These are phyloP conservation scores for Beauveria bassiana DNA, from an alignment of 2,329 filamentous ascomycete species.

Conservation along the genomic window DNA sequence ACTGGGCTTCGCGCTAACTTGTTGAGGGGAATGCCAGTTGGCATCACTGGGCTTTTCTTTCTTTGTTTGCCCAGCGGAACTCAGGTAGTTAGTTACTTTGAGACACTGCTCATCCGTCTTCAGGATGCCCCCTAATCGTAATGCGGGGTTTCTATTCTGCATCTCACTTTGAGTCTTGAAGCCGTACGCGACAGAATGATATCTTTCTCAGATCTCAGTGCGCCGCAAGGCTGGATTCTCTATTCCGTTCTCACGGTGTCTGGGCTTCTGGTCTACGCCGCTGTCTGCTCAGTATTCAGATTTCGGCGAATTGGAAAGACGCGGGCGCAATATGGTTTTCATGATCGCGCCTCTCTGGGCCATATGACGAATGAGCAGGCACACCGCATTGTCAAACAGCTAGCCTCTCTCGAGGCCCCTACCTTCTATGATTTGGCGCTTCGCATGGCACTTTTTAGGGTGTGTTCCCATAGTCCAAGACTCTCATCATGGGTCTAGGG, in stretches of 20 bases:
- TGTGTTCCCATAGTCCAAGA: constrained; percentile 8
- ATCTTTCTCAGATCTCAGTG: neutral
- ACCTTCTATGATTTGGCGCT: constrained; percentile 28
- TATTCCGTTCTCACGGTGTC: constrained; percentile 10
- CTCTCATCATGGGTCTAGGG: too few species aligned
- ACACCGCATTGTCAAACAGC: constrained; percentile 32
- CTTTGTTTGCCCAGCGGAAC: too few species aligned
- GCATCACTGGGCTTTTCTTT: too few species aligned
- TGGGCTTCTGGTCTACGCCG: constrained; percentile 23
- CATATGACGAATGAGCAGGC: constrained; percentile 37
- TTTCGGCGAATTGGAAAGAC: constrained; percentile 26
- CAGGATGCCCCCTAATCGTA: neutral
- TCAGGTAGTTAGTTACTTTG: too few species aligned
- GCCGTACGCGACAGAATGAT: neutral
- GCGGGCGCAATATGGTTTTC: constrained; percentile 24
- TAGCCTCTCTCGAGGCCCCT: constrained; percentile 30
- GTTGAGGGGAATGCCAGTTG: too few species aligned
- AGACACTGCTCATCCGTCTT: neutral
- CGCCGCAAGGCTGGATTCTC: neutral
- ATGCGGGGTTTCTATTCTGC: neutral
- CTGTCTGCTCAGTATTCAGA: constrained; percentile 28
- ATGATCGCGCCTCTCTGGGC: constrained; percentile 28
- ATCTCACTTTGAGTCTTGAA: neutral
- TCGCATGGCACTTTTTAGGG: constrained; percentile 34
- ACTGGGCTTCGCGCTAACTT: too few species aligned